Percentiles rank a stretch among this genome's conserved stretches.
Conservation (phyloP, 148 eudicot species). For the Euryodendron excelsum region DNA sequence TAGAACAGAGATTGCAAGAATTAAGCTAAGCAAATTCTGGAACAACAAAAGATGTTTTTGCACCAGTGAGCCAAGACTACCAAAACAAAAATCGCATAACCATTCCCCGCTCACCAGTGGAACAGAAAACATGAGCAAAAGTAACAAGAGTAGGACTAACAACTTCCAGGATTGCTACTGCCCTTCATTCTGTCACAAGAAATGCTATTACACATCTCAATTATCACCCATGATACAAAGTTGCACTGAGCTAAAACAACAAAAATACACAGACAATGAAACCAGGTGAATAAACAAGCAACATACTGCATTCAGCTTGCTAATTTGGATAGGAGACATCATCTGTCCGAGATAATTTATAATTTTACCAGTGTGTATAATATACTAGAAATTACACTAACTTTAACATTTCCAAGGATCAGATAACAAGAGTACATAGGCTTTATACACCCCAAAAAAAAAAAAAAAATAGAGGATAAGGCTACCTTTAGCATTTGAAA, state of each 20-base stretch:
- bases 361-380: background rate
- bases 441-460: background rate
- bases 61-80: background rate
- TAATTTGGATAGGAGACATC: background rate
- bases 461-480: background rate
- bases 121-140: background rate
- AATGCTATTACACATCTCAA: background rate
- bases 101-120: background rate
- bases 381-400: background rate
- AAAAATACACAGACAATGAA: background rate
- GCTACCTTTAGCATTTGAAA: conserved; percentile 61
- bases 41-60: no score
- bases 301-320: background rate
- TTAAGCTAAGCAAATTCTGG: no score
- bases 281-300: no score
- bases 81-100: background rate
- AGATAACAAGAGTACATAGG: background rate
- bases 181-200: background rate
- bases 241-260: background rate
- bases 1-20: no score
- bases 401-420: background rate
- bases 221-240: background rate
- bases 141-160: background rate
- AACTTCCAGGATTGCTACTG: background rate
- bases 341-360: background rate